Evolutionary conservation across 768 basidiomycete genomes (phyloP), one percentile per base, ranked within the genome.

Genomic region (Coprinellus micaceus): DNA sequence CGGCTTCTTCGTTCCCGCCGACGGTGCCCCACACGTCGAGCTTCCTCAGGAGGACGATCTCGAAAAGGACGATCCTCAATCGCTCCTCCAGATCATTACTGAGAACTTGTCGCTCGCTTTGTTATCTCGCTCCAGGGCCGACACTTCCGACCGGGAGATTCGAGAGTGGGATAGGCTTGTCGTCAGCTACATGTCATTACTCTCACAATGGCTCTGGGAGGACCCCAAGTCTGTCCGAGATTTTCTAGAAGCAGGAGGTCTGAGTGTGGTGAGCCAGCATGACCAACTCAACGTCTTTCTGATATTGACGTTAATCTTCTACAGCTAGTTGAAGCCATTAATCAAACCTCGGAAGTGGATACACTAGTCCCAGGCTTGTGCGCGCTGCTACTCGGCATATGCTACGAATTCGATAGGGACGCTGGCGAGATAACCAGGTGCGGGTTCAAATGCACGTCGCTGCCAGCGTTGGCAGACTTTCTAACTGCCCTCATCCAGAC

Each of bases 181-280:
- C 64, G 85, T 91, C 7, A 89, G 86, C 0, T 96, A 98, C 66
- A 75, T 98, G 33, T 82, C 83, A 47, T 69, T 97, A 53, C 77
- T 99, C 29, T 79, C 84, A 3, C 92, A 94, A 59, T 99, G 97
- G 97, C 76, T 97, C 6, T 99, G 95, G 95, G 96, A 98, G 64
- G 95, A 97, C 63, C 86, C 94, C 0, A 82, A 78, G 52, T 87
- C 90, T 0, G 93, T 97, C 51, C 80, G 85, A 58, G 94, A 91
- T 66, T 96, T 98, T 65, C 75, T 99, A 60, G 86, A 91, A 64
- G 88, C 92, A 6, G 93, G 94, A 21, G 94, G 93, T 51, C 72
- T 99, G 48, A 89, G 91, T 53, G 86, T 94, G 64, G 95, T 98
- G 21, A 11, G 36, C 48, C 10, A 29, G 19, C 39, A 22, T 29